Percentiles rank a stretch among this genome's conserved stretches.
These are phyloP conservation scores for Trichocladium antarcticum DNA, from an alignment of 495 filamentous ascomycete species.

Conservation along the genomic window DNA sequence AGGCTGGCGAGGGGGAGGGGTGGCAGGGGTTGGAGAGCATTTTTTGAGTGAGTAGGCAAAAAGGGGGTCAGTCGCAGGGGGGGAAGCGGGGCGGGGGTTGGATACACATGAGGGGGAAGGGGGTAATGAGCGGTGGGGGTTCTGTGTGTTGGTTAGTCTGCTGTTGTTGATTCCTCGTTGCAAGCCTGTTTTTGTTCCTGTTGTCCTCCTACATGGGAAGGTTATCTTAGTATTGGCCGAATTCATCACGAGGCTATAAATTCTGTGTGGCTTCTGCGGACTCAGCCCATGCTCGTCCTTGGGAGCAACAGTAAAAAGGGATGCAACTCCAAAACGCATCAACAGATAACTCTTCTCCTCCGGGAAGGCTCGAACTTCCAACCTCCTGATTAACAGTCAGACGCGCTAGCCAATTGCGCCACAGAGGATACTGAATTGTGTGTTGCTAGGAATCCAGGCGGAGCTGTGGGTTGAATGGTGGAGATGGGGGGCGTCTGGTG, in stretches of 20 bases:
- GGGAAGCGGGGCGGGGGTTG: background rate
- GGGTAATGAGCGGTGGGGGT: too few species aligned
- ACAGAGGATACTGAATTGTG: background rate
- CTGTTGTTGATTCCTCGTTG: too few species aligned
- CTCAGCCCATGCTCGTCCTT: background rate
- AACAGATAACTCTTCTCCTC: background rate
- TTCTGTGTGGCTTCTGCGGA: too few species aligned
- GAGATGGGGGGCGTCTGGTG: background rate
- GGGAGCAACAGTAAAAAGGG: background rate
- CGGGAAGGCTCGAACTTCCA: slow-evolving; percentile 10
- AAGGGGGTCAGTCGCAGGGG: background rate
- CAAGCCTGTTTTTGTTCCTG: too few species aligned
- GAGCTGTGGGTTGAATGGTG: background rate
- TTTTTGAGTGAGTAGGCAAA: background rate
- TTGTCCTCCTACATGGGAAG: too few species aligned
- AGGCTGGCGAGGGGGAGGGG: slow-evolving; percentile 39
- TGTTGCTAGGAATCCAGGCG: background rate
- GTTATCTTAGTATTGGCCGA: too few species aligned
- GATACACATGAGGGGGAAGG: background rate
- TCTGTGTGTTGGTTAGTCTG: too few species aligned
- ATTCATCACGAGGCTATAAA: too few species aligned
- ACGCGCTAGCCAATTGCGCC: slow-evolving; percentile 13
- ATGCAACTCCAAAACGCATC: background rate
- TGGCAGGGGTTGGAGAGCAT: slow-evolving; percentile 40
- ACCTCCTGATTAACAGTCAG: slow-evolving; percentile 11